Evolutionary conservation across 1,284 basidiomycete species (phyloP), one percentile per base, ranked within the genome.

Genomic region (Tilletiaria anomala): DNA sequence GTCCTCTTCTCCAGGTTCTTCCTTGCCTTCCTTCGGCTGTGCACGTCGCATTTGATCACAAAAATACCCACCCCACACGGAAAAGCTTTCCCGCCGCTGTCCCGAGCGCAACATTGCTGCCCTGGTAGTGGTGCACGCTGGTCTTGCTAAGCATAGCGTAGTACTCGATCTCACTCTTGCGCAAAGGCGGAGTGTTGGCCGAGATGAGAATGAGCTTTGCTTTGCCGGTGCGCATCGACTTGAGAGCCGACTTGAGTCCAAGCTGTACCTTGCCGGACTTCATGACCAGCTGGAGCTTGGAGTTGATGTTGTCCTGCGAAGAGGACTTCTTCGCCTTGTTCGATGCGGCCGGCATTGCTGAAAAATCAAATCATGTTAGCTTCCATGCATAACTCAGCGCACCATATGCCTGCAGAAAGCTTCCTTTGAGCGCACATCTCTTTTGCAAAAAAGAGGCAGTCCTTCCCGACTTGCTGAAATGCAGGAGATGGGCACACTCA

Each of bases 121-220:
- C 91, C 61, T 82, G 61, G 60, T 58, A 94, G 76, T 94, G 89
- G 75, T 94, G 89, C 40, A 94, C 88, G 51, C 80, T 78, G 47
- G 89, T 94, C 77, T 94, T 94, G 49, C 58, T 73, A 63, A 97
- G 77, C 91, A 97, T 97, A 74, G 93, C 93, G 71, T 97, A 97
- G 78, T 97, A 99, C 77, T 99, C 93, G 53, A 99, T 77, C 78
- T 99, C 93, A 46, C 89, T 94, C 73, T 94, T 94, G 73, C 93
- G 85, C 56, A 97, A 79, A 53, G 93, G 93, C 47, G 91, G 93
- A 73, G 88, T 94, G 77, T 97, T 99, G 63, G 87, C 89, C 66
- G 91, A 88, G 70, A 99, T 96, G 70, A 99, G 75, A 67, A 99
- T 82, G 63, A 99, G 85, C 75, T 96, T 97, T 71, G 91, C 93